Base-by-base conservation (phyloP, 2,329 filamentous ascomycete species). In the Penicillium digitatum region DNA sequence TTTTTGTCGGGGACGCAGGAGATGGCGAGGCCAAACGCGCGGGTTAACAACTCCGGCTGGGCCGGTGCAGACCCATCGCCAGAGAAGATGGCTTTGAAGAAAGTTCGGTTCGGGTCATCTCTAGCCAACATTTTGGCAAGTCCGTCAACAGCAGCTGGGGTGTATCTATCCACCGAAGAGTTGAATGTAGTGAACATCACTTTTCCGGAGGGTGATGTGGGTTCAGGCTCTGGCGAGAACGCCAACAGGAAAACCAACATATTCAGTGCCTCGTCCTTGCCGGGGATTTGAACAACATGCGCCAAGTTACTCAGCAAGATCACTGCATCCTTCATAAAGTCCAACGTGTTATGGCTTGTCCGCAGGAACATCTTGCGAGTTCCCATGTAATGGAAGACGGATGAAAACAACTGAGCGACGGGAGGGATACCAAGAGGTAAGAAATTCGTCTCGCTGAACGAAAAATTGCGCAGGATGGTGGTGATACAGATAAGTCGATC, bases 301-400 rank as follows among this genome's bases (percentile, higher is more conserved):
- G 91, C 86, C 45, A 95, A 84, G 71, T 99, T 97, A 54, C 93
- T 96, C 52, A 99, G 79, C 62, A 95, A 85, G 16, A 90, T 87
- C 55, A 97, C 84, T 29, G 91, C 79, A 71, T 99, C 94, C 75
- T 99, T 99, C 89, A 96, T 95, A 66, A 97, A 93, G 72, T 99
- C 94, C 62, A 96, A 78, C 0, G 89, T 94, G 73, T 96, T 96
- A 67, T 83, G 80, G 62, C 94, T 83, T 3, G 86, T 90, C 37
- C 90, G 85, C 39, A 97, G 77, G 29, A 97, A 81, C 81, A 93
- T 89, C 63, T 90, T 90, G 14, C 91, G 87, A 4, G 92, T 96
- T 29, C 93, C 94, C 14, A 97, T 80, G 62, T 94, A 89, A 56
- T 91, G 82, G 59, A 97, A 91, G 4, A 92, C 83, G 43, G 86